Evolutionary conservation across 2,329 filamentous ascomycete genomes (phyloP), one percentile per base, ranked within the genome.

Genomic region (Parasarocladium wereldwijsianum): DNA sequence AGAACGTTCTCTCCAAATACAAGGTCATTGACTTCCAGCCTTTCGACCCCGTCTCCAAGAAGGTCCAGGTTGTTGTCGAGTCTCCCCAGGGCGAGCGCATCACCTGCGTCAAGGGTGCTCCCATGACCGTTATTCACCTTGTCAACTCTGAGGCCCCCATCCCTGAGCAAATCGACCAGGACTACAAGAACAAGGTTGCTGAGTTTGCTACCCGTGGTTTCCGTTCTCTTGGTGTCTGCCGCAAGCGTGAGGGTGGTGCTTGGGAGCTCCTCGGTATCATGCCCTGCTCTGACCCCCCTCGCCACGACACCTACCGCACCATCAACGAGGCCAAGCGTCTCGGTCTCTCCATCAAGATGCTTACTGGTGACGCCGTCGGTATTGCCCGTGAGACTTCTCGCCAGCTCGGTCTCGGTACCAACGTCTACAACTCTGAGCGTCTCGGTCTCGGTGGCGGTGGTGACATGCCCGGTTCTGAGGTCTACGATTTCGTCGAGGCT

Each of bases 221-320:
- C 70, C 82, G 85, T 58, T 90, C 85, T 36, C 79, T 93, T 29
- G 84, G 84, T 68, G 80, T 93, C 62, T 84, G 84, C 47, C 83
- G 84, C 59, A 92, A 90, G 70, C 76, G 79, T 53, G 80, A 71
- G 50, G 71, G 80, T 55, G 70, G 73, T 50, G 63, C 70, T 33
- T 93, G 85, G 84, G 82, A 93, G 56, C 86, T 93, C 44, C 75
- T 93, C 43, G 84, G 84, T 47, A 93, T 93, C 47, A 87, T 93
- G 81, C 84, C 85, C 49, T 93, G 84, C 69, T 83, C 77, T 45
- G 84, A 93, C 54, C 85, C 85, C 44, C 84, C 84, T 43, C 81
- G 85, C 49, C 76, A 92, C 62, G 84, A 93, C 50, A 93, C 85
- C 43, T 82, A 76, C 46, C 81, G 82, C 54, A 93, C 85, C 37